Conservation (phyloP, 495 filamentous ascomycete species). For the Ascodesmis nigricans region DNA sequence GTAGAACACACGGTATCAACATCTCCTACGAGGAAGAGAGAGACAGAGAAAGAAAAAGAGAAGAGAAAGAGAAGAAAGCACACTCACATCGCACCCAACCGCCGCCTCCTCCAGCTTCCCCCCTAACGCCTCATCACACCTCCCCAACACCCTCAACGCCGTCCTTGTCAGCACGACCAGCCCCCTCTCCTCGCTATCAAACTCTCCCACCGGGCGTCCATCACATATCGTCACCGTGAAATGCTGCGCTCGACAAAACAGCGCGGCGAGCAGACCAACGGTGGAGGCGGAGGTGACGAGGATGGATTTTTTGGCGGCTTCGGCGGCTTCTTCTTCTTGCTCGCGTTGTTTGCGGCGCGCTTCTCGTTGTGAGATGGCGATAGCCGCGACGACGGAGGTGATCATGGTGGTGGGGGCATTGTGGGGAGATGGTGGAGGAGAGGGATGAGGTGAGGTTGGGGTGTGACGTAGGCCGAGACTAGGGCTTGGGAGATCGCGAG, state of each 20-base stretch:
- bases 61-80: too few species aligned
- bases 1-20: too few species aligned
- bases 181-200: too few species aligned
- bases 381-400: slow-evolving; percentile 3
- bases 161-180: not conserved
- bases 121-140: not conserved
- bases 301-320: slow-evolving; percentile 3
- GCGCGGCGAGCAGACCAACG: not conserved
- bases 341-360: slow-evolving; percentile 2
- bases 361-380: slow-evolving; percentile 6
- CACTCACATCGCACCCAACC: not conserved
- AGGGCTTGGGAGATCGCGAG: too few species aligned
- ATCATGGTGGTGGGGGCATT: slow-evolving; percentile 1
- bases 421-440: not conserved
- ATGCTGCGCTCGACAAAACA: slow-evolving; percentile 1
- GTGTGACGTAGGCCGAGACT: too few species aligned
- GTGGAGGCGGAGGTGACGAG: slow-evolving; percentile 2
- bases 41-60: too few species aligned
- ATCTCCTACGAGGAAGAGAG: too few species aligned
- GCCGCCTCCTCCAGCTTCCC: slow-evolving; percentile 1
- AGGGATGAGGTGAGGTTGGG: not conserved
- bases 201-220: too few species aligned
- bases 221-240: slow-evolving; percentile 4
- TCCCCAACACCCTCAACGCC: slow-evolving; percentile 1
- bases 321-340: slow-evolving; percentile 4